phyloP scores from a whole-genome alignment of 1,284 basidiomycete species.

The Ustilago nuda region DNA sequence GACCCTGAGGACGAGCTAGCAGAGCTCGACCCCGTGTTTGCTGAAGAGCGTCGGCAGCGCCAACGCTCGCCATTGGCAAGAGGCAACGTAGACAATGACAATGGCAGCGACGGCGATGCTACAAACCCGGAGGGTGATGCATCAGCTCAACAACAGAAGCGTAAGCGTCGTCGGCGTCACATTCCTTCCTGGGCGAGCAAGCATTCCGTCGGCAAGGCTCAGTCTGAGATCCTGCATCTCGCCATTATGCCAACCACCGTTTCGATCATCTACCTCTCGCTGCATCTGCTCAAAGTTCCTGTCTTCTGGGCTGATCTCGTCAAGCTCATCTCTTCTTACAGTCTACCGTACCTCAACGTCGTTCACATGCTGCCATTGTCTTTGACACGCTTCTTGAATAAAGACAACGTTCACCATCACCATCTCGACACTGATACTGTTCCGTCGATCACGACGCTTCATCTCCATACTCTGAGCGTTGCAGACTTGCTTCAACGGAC shows the following conservation, averaged over 20 bases:
- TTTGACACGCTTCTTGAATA: slow-evolving; percentile 77
- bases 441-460: slow-evolving; percentile 75
- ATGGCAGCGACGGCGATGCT: background rate
- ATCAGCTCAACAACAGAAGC: background rate
- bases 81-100: background rate
- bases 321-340: slow-evolving; percentile 76
- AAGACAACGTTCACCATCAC: slow-evolving; percentile 41
- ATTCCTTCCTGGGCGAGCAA: slow-evolving; percentile 36
- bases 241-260: slow-evolving; percentile 43
- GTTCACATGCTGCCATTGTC: slow-evolving; percentile 76
- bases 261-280: slow-evolving; percentile 55
- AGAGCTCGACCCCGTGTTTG: slow-evolving; percentile 48
- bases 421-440: slow-evolving; percentile 73
- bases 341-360: slow-evolving; percentile 85
- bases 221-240: slow-evolving; percentile 32
- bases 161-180: slow-evolving; percentile 17
- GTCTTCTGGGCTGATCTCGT: slow-evolving; percentile 53
- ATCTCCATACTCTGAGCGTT: slow-evolving; percentile 76
- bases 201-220: slow-evolving; percentile 25
- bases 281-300: slow-evolving; percentile 55
- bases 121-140: background rate
- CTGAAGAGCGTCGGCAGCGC: slow-evolving; percentile 32
- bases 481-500: slow-evolving; percentile 75
- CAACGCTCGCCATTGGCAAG: slow-evolving; percentile 17
- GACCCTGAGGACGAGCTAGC: slow-evolving; percentile 49